Conservation (phyloP, 345 rosid genomes). For the Passiflora organensis region DNA sequence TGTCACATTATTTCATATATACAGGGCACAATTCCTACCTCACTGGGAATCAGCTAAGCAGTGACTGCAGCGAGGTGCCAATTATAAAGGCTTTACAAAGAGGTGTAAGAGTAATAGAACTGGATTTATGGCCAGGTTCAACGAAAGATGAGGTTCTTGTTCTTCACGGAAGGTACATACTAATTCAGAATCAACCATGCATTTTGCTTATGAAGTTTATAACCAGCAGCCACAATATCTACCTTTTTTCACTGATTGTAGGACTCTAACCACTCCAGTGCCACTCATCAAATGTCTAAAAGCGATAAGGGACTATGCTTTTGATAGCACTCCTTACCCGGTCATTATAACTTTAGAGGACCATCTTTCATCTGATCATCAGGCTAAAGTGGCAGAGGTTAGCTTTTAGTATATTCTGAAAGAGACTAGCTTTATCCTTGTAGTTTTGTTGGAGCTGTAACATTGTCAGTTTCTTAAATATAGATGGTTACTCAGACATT, state of each 20-base stretch:
- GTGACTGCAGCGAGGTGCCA: constrained; percentile 90
- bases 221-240: too few relatives aligned
- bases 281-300: constrained; percentile 55
- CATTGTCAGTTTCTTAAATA: constrained; percentile 5
- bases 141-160: constrained; percentile 63
- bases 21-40: constrained; percentile 94
- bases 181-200: neutral
- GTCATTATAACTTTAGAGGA: constrained; percentile 94
- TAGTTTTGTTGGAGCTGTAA: constrained; percentile 7
- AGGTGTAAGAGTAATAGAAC: constrained; percentile 91
- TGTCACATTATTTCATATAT: constrained; percentile 83
- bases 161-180: constrained; percentile 75
- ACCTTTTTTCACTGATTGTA: constrained; percentile 14
- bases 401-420: neutral
- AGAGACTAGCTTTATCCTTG: neutral
- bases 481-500: constrained; percentile 78
- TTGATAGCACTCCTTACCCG: constrained; percentile 70
- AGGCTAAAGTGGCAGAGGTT: constrained; percentile 83
- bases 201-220: too few relatives aligned
- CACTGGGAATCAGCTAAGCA: constrained; percentile 88
- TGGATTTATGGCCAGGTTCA: constrained; percentile 93
- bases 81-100: constrained; percentile 64
- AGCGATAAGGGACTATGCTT: constrained; percentile 72
- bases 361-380: constrained; percentile 77
- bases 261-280: constrained; percentile 90